A percentile compares a stretch with the other conserved stretches of the same genome.
These are phyloP conservation scores for Colletotrichum sp. DNA, from an alignment of 2,329 filamentous ascomycete genomes.

Conservation along the genomic window DNA sequence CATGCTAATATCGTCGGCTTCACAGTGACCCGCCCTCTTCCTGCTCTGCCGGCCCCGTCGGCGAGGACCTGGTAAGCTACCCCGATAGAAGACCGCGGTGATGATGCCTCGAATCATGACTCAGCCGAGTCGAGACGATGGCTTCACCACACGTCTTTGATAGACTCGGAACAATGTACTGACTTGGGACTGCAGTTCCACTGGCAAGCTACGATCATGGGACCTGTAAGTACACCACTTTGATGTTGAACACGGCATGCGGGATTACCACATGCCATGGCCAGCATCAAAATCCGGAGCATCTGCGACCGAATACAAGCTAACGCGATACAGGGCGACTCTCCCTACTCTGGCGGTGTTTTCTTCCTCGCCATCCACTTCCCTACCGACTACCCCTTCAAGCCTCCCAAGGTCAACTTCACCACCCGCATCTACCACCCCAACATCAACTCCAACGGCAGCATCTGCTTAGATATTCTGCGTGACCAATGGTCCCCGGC, in stretches of 20 bases:
- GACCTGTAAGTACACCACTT: constrained; percentile 74
- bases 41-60: constrained; percentile 95
- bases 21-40: constrained; percentile 95
- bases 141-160: not conserved
- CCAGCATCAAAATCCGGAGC: not conserved
- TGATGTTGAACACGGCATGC: not conserved
- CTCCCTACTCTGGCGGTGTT: constrained; percentile 96
- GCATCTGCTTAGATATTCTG: constrained; percentile 97
- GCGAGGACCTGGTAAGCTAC: constrained; percentile 91
- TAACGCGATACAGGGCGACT: constrained; percentile 71
- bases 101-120: constrained; percentile 19
- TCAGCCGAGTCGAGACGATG: constrained; percentile 26
- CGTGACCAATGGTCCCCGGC: constrained; percentile 99
- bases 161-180: not conserved
- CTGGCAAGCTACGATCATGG: constrained; percentile 99
- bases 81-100: constrained; percentile 21
- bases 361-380: constrained; percentile 99
- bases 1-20: constrained; percentile 32
- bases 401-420: constrained; percentile 99
- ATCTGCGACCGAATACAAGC: not conserved
- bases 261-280: not conserved
- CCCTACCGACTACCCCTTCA: constrained; percentile 99
- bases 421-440: constrained; percentile 99
- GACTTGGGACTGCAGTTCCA: constrained; percentile 73
- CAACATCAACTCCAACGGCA: constrained; percentile 99